Evolutionary conservation across 2,329 filamentous ascomycete species (phyloP).

Genomic region (Xylariales sp.): DNA sequence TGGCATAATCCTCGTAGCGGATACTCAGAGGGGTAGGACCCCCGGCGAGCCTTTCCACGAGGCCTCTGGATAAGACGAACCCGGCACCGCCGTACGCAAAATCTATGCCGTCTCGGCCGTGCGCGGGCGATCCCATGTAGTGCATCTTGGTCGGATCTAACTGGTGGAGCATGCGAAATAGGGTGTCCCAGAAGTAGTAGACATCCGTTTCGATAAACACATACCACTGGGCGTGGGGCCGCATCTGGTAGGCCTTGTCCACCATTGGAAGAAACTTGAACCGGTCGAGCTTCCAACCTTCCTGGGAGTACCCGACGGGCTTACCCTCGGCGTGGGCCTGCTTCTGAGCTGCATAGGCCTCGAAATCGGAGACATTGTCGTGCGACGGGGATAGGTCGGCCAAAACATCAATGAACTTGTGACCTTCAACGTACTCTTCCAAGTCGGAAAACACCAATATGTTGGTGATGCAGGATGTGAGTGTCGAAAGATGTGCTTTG

Average conservation of each 20-base stretch:
- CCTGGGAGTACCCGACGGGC: conserved; percentile 31
- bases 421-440: conserved; percentile 44
- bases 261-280: conserved; percentile 55
- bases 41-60: neutral
- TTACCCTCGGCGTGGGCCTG: conserved; percentile 16
- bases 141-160: conserved; percentile 41
- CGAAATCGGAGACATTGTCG: conserved; percentile 34
- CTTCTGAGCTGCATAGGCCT: conserved; percentile 36
- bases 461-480: conserved; percentile 49
- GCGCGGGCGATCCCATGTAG: conserved; percentile 51
- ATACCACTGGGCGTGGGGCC: conserved; percentile 50
- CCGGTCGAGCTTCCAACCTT: conserved; percentile 49
- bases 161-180: conserved; percentile 49
- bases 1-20: neutral
- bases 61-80: conserved; percentile 39
- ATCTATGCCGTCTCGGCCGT: conserved; percentile 38
- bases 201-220: conserved; percentile 57
- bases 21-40: neutral
- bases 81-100: conserved; percentile 51
- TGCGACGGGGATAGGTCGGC: conserved; percentile 30
- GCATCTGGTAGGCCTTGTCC: conserved; percentile 35
- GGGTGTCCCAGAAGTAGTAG: conserved; percentile 48
- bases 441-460: conserved; percentile 57
- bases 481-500: conserved; percentile 48
- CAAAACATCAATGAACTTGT: conserved; percentile 45